Base-by-base conservation (phyloP, 148 eudicot genomes). In the Pouteria glomerata region DNA sequence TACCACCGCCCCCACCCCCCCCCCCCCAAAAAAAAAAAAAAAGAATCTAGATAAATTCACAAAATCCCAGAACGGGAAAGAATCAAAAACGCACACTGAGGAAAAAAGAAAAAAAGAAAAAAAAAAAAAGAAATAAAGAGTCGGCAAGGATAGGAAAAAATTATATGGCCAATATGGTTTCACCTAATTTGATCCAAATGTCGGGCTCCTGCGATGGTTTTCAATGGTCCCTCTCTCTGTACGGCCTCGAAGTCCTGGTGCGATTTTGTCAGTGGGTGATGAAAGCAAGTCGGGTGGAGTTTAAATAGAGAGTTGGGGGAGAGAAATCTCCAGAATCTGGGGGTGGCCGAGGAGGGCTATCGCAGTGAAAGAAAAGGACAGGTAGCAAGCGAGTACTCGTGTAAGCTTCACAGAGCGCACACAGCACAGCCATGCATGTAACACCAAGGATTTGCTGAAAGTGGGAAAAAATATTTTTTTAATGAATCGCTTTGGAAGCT, bases 341-440 rank as follows among this genome's bases (percentile, higher is more conserved):
- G 58, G 45, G 79, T 69, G 80, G 85, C 79, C 75, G 68, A 74
- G 71, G 15, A 31, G 12, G 34, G 31, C 23, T 56, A 63, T 51
- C 73, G 35, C 30, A 63, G 55, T 56, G 63, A 66, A 59, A 74
- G 69, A 64, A 64, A 62, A 53, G 70, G 71, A 55, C 73, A 57
- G 77, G 67, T 57, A 62, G 62, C 72, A 82, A 73, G 76, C 84
- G 88, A 81, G 86, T 79, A 82, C 87, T 86, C 87, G 92, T 85
- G 81, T 61, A 74, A 78, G 74, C 78, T 74, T 74, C 73, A 50
- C 51, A 70, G 57, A 69, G 59, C 30, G 27, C 68, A 39, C 42
- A 62, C 62, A 19, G 34, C 63, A 66, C 79, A 82, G 74, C 81
- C 81, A 82, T 82, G 85, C 85, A 82, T 81, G 37, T 74, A 50